Conservation (phyloP, 805 yeast genomes). For the Wickerhamomyces xylosicus region DNA sequence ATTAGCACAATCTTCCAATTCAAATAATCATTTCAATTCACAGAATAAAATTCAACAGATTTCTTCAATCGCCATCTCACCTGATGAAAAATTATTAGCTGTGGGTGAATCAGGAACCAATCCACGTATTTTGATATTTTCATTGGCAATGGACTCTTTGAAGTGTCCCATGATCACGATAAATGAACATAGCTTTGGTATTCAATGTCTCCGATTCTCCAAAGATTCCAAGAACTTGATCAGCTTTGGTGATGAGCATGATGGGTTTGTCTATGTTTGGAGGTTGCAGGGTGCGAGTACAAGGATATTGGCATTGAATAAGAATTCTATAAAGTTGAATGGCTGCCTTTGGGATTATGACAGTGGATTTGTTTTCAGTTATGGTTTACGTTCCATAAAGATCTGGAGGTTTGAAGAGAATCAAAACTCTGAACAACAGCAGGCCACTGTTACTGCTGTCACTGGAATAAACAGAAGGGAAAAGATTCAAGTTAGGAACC, state of each 20-base stretch:
- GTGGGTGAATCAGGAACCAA: slow-evolving; percentile 65
- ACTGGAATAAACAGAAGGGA: slow-evolving; percentile 5
- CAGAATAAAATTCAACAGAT: slow-evolving; percentile 35
- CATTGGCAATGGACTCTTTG: slow-evolving; percentile 39
- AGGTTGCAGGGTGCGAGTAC: slow-evolving; percentile 22
- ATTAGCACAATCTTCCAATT: neutral
- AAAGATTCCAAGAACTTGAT: slow-evolving; percentile 45
- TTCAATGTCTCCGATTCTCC: slow-evolving; percentile 43
- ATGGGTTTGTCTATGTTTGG: slow-evolving; percentile 63
- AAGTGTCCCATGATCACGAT: slow-evolving; percentile 41
- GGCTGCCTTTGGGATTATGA: slow-evolving; percentile 45
- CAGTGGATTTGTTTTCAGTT: slow-evolving; percentile 31
- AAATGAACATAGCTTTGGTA: slow-evolving; percentile 58
- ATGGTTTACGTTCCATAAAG: slow-evolving; percentile 52
- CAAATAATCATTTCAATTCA: too few species aligned
- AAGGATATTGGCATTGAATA: slow-evolving; percentile 39
- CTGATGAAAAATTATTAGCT: slow-evolving; percentile 43
- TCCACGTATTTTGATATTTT: slow-evolving; percentile 53
- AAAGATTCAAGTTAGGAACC: slow-evolving; percentile 47
- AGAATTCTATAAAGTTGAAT: slow-evolving; percentile 50
- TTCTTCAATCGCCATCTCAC: slow-evolving; percentile 47
- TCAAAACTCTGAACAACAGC: slow-evolving; percentile 8
- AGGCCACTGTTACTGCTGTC: too few species aligned
- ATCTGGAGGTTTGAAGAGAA: slow-evolving; percentile 41
- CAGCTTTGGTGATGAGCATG: slow-evolving; percentile 58